Base-by-base conservation (phyloP, 306 rosid species). In the Prunus armeniaca region DNA sequence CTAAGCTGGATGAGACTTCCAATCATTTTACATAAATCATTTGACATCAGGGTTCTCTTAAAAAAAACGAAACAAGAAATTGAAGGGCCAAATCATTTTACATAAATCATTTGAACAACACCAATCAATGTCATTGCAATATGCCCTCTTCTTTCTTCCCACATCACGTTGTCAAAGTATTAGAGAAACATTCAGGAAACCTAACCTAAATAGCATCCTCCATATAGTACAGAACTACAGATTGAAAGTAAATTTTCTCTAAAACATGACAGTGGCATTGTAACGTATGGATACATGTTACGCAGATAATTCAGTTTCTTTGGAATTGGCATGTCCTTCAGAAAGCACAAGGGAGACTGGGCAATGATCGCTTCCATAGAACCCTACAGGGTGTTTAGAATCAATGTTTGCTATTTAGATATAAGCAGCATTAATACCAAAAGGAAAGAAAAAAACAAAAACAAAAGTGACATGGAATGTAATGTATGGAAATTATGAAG, bases 331-430 rank as follows among this genome's bases (percentile, higher is more conserved):
- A 58, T 77, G 70, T 69, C 82, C 84, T 83, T 81, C 86, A 45
- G 96, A 90, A 25, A 95, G 97, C 85, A 86, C 92, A 46, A 95
- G 87, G 43, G 88, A 84, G 76, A 90, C 92, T 7, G 97, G 99
- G 78, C 99, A 95, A 78, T 92, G 99, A 82, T 95, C 98, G 76
- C 98, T 95, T 79, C 97, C 97, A 66, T 87, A 86, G 81, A 95
- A 95, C 45, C 97, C 99, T 95, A 83, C 76, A 19, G 19, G 74
- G 63, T 75, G 65, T 56, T 57, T 69, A 50, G 77, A 65, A 82
- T 67, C 63, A 89, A 22, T 38, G 62, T 75, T 73, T 70, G 55
- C n/a, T 32, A 60, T 67, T 22, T 25, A 52, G 15, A 50, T 11
- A 9, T 11, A 27, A 3, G 68, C 63, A 27, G 32, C 69, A 30